Evolutionary conservation across 768 basidiomycete species (phyloP), one percentile per base, ranked within the genome.

Genomic region (Strobilomyces echinocephalus): DNA sequence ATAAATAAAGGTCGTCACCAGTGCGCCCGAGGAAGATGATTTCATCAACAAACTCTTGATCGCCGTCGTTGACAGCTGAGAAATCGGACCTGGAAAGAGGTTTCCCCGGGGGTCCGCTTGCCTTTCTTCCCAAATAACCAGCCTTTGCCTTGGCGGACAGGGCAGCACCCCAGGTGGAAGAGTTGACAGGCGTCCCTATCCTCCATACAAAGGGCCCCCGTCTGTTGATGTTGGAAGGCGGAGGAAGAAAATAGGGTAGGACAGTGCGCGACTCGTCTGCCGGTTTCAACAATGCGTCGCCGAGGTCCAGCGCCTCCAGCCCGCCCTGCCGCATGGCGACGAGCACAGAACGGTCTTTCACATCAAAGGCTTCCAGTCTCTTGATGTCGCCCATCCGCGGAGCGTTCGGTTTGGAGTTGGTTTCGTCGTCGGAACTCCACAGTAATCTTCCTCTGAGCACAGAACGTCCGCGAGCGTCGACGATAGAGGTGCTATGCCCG

Each of bases 291-390:
- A 93, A 69, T 5, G 89, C 91, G 64, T 93, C 91, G 26, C 82
- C 77, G 33, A 92, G 74, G 61, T 91, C 87, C 30, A 91, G 83
- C 1, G 80, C 90, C 62, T 93, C 91, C 35, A 93, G 69, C 3
- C 91, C 91, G 31, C 90, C 89, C 67, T 89, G 89, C 20, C 91
- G 84, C 82, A 93, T 81, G 15, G 91, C 91, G 33, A 93, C 84
- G 5, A 93, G 75, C 10, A 93, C 81, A 6, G 91, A 83, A 18
- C 87, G 80, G 57, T 87, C 81, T 44, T 79, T 74, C 38, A 89
- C 77, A 63, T 92, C 89, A 53, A 93, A 87, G 3, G 90, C 85
- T 68, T 93, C 91, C 21, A 93, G 63, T 10, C 87, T 84, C 69
- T 87, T 89, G 38, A 93, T 78, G 61, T 93, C 91, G 15, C 91